phyloP scores from a whole-genome alignment of 2,329 filamentous ascomycete species.

The Diaporthe nobilis region DNA sequence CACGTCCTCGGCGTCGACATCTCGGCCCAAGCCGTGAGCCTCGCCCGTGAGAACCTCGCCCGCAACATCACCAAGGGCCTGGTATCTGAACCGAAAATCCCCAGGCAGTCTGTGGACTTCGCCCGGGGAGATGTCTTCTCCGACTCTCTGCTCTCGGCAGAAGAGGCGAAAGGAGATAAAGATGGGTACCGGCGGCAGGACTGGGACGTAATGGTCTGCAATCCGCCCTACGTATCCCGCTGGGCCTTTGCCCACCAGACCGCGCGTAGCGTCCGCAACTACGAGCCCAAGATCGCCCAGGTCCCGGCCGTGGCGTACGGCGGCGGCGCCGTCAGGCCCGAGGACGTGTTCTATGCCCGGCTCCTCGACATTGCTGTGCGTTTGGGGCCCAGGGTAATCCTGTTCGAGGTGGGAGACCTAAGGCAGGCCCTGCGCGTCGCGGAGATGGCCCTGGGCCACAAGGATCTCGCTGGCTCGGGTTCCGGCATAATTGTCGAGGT shows the following conservation, averaged over 20 bases:
- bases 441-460: conserved; percentile 56
- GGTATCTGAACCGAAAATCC: conserved; percentile 36
- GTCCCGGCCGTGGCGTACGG: conserved; percentile 62
- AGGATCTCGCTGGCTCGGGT: conserved; percentile 44
- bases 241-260: conserved; percentile 74
- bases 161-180: conserved; percentile 37
- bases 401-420: conserved; percentile 81
- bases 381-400: conserved; percentile 66
- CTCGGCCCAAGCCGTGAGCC: conserved; percentile 72
- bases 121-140: conserved; percentile 60
- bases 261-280: conserved; percentile 81
- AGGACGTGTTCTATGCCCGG: conserved; percentile 77
- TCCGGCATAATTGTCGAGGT: conserved; percentile 67
- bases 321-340: conserved; percentile 46
- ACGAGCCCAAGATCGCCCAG: conserved; percentile 85
- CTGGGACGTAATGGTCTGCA: conserved; percentile 82
- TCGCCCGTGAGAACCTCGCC: conserved; percentile 76
- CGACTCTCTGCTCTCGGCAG: conserved; percentile 45
- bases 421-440: conserved; percentile 77
- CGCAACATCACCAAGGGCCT: conserved; percentile 59
- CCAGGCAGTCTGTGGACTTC: conserved; percentile 45
- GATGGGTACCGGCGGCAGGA: background rate
- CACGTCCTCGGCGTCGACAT: conserved; percentile 81
- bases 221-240: conserved; percentile 91
- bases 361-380: conserved; percentile 69